Conservation (phyloP, 768 basidiomycete genomes). For the Sarcodon sp. region DNA sequence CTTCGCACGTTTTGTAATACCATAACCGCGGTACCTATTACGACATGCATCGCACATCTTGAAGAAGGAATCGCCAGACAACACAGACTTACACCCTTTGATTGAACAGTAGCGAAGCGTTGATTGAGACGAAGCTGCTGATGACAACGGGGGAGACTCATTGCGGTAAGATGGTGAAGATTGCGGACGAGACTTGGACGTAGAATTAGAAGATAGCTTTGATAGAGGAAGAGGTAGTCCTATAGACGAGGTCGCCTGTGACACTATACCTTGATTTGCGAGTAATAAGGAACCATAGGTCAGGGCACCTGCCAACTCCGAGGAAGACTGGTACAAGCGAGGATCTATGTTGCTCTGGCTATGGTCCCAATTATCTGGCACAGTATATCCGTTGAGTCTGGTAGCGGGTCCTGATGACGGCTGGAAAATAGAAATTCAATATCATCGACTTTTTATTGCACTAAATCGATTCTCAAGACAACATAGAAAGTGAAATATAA, state of each 20-base stretch:
- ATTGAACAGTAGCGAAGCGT: conserved; percentile 33
- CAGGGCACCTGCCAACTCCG: conserved; percentile 36
- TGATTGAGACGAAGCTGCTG: conserved; percentile 4
- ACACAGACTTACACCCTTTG: conserved; percentile 37
- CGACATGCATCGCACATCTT: conserved; percentile 25
- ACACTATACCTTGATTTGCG: too few relatives aligned
- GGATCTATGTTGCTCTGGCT: conserved; percentile 13
- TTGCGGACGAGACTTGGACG: background rate
- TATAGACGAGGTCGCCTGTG: too few relatives aligned
- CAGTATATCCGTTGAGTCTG: too few relatives aligned
- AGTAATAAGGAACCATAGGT: conserved; percentile 18
- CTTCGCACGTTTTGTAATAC: conserved; percentile 40
- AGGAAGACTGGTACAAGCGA: conserved; percentile 21
- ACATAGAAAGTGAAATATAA: too few relatives aligned
- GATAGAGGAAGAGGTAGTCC: too few relatives aligned
- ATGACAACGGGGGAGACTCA: conserved; percentile 6
- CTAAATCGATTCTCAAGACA: too few relatives aligned
- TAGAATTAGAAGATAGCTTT: too few relatives aligned
- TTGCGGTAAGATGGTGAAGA: conserved; percentile 6
- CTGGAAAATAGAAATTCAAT: too few relatives aligned
- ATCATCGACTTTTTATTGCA: too few relatives aligned
- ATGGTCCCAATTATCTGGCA: too few relatives aligned
- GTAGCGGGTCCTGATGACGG: too few relatives aligned
- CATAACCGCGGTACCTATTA: conserved; percentile 35
- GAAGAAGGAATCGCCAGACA: conserved; percentile 22